Conservation (phyloP, 441 rosid genomes). For the California macrophylla region DNA sequence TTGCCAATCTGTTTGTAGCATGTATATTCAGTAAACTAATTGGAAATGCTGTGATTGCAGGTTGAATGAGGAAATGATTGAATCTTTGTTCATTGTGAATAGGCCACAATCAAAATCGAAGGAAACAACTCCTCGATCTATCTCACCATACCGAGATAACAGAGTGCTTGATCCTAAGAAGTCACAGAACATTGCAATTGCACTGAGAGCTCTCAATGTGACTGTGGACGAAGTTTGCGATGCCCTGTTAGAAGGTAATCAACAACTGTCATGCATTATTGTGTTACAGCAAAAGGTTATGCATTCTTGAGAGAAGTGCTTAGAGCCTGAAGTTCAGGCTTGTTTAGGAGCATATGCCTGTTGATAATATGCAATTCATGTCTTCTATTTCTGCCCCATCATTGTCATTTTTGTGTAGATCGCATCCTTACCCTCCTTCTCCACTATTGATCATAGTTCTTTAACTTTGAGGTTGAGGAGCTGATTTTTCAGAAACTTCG, state of each 20-base stretch:
- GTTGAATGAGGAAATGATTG: slow-evolving; percentile 96
- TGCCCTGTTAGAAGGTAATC: slow-evolving; percentile 84
- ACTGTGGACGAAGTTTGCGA: slow-evolving; percentile 87
- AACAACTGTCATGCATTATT: no score
- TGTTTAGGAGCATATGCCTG: no score
- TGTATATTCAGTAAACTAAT: not conserved
- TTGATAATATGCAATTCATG: no score
- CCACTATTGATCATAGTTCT: no score
- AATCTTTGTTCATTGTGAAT: slow-evolving; percentile 77
- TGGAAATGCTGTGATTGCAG: slow-evolving; percentile 33
- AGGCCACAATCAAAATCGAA: slow-evolving; percentile 39
- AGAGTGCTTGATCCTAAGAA: slow-evolving; percentile 92
- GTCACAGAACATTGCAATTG: slow-evolving; percentile 91
- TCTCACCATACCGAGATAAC: slow-evolving; percentile 46
- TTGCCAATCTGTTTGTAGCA: not conserved
- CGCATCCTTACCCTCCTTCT: no score
- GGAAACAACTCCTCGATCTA: slow-evolving; percentile 43
- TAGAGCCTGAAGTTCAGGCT: no score
- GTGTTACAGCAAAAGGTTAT: no score
- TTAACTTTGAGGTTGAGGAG: slow-evolving; percentile 28
- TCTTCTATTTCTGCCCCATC: no score
- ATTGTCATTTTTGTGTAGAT: no score
- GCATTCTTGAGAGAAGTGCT: no score
- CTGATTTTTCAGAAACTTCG: no score
- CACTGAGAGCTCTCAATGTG: slow-evolving; percentile 79